Percentiles rank a stretch among this genome's conserved stretches.
Conservation (phyloP, 257 asterid species). For the Hygrophila difformis region DNA sequence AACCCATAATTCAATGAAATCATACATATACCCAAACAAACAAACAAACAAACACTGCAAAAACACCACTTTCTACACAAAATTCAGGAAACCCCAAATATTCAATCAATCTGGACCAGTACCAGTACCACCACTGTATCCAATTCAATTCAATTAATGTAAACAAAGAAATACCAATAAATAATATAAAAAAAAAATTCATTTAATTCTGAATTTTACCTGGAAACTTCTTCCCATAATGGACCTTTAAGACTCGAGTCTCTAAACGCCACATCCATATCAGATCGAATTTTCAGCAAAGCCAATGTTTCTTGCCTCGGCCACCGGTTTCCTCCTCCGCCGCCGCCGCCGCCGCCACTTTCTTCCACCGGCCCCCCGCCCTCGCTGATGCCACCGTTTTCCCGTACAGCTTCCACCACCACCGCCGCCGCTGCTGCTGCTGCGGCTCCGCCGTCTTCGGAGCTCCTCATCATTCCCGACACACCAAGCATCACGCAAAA, state of each 20-base stretch:
- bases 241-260: slow-evolving; percentile 95
- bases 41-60: too few species aligned
- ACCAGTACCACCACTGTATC: too few species aligned
- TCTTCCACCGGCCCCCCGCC: slow-evolving; percentile 52
- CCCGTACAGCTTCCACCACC: slow-evolving; percentile 36
- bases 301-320: slow-evolving; percentile 92
- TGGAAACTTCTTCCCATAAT: slow-evolving; percentile 95
- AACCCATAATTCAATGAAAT: slow-evolving; percentile 19
- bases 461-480: slow-evolving; percentile 26
- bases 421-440: slow-evolving; percentile 49
- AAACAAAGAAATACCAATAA: not conserved
- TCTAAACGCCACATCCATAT: slow-evolving; percentile 71
- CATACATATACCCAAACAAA: slow-evolving; percentile 21
- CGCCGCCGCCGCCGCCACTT: slow-evolving; percentile 35
- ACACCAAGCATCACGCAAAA: slow-evolving; percentile 45
- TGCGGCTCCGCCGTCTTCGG: slow-evolving; percentile 19
- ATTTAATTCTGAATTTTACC: too few species aligned
- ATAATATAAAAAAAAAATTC: slow-evolving; percentile 2
- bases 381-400: slow-evolving; percentile 12
- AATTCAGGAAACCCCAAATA: slow-evolving; percentile 21
- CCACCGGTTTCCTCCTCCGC: slow-evolving; percentile 70
- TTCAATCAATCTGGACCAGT: too few species aligned
- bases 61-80: slow-evolving; percentile 18
- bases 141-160: too few species aligned
- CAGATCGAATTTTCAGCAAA: slow-evolving; percentile 72